Evolutionary conservation across 2,329 filamentous ascomycete species (phyloP).

Genomic region (Pseudonectria buxi): DNA sequence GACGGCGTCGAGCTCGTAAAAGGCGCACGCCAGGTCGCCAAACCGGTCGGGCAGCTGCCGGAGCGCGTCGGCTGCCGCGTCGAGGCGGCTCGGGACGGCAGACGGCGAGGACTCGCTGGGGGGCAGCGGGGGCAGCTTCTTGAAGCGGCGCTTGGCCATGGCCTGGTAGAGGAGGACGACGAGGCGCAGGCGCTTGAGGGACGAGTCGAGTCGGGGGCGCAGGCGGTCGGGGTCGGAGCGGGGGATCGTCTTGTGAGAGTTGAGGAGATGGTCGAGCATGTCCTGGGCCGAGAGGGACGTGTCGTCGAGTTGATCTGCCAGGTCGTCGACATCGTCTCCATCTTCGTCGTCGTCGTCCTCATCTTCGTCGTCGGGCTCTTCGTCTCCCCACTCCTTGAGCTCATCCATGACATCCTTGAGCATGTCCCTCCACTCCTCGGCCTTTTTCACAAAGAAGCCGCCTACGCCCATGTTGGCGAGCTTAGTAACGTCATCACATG

Average conservation of each 20-base stretch:
- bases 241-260: conserved; percentile 53
- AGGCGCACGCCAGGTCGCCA: conserved; percentile 62
- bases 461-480: conserved; percentile 62
- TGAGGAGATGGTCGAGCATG: conserved; percentile 63
- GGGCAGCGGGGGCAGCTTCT: conserved; percentile 44
- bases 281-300: conserved; percentile 41
- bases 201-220: conserved; percentile 56
- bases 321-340: conserved; percentile 37
- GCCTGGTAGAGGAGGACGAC: conserved; percentile 63
- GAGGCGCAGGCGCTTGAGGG: conserved; percentile 59
- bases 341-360: conserved; percentile 44
- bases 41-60: conserved; percentile 58
- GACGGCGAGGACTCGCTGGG: conserved; percentile 21
- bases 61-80: conserved; percentile 51
- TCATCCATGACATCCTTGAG: conserved; percentile 80
- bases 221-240: conserved; percentile 57
- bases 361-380: conserved; percentile 56
- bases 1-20: conserved; percentile 61
- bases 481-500: conserved; percentile 65
- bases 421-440: conserved; percentile 65
- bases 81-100: conserved; percentile 37
- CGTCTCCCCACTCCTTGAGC: conserved; percentile 80
- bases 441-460: conserved; percentile 63
- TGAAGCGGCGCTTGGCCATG: conserved; percentile 62
- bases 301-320: conserved; percentile 25